Evolutionary conservation across 2,329 filamentous ascomycete genomes (phyloP).

Genomic region (Ascocoryne sarcoides): DNA sequence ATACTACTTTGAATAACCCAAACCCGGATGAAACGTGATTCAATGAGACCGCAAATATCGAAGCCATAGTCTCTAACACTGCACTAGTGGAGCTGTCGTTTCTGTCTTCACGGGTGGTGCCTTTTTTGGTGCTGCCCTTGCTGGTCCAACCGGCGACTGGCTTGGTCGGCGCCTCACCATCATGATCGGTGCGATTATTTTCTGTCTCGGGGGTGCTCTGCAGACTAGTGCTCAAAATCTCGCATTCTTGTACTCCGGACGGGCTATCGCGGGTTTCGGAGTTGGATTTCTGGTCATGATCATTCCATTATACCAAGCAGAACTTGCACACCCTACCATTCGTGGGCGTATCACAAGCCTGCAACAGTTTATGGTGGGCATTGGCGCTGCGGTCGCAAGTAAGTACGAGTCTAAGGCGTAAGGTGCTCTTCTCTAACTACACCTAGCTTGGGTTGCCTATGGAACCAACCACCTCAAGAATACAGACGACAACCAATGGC

Average conservation of each 20-base stretch:
- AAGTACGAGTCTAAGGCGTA: conserved; percentile 62
- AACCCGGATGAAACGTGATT: conserved; percentile 5
- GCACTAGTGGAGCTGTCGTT: conserved; percentile 61
- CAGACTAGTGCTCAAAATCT: conserved; percentile 55
- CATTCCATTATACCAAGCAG: too few relatives aligned
- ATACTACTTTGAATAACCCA: conserved; percentile 28
- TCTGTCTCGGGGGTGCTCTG: conserved; percentile 59
- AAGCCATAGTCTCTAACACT: conserved; percentile 37
- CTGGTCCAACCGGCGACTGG: conserved; percentile 52
- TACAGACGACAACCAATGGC: conserved; percentile 29
- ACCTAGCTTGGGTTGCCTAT: too few relatives aligned
- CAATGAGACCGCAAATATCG: neutral
- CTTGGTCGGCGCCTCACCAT: conserved; percentile 63
- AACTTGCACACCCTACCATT: too few relatives aligned
- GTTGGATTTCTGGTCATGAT: conserved; percentile 33
- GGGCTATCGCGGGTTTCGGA: conserved; percentile 56
- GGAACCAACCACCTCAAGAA: too few relatives aligned
- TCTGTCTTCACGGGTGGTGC: conserved; percentile 62
- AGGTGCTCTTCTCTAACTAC: conserved; percentile 24
- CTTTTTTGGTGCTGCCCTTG: conserved; percentile 54
- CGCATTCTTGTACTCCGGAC: conserved; percentile 57
- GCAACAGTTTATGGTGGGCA: too few relatives aligned
- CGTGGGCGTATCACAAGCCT: too few relatives aligned
- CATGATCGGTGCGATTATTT: conserved; percentile 55
- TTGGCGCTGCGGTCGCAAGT: too few relatives aligned